Base-by-base conservation (phyloP, 805 yeast species). In the Blastobotrys attinorum region DNA sequence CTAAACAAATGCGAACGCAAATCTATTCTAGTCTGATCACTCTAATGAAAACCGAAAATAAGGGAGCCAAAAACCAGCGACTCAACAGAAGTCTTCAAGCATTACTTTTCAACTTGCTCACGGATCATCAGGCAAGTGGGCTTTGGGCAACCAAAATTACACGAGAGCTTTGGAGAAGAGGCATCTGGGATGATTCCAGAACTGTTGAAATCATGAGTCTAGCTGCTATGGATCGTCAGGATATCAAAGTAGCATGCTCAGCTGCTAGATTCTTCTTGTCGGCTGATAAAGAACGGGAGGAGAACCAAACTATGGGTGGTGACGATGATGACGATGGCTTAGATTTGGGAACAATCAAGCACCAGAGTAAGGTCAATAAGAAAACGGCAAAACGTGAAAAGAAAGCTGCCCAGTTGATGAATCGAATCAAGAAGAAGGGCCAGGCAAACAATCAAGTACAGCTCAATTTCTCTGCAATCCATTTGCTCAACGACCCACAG, bases 171-270 rank as follows among this genome's bases (percentile, higher is more conserved):
- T 92, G 99, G 99, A 77, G 96, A 69, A 76, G 97, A 60, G 95
- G 95, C 58, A 84, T 92, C 46, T 92, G 99, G 99, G 97, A 88
- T 62, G 99, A 92, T 62, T 76, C 95, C 0, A 73, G 97, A 56
- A 83, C 97, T 0, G 95, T 92, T n/a, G 98, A 92, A 64, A 79
- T 92, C 57, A 89, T 92, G 97, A 82, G 95, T 1, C 92, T 87
- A 55, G 97, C 97, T 1, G 87, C 97, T 1, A 65, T 86, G 48
- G 96, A 88, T 58, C 35, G 43, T 16, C 81, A 82, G 13, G 95
- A 92, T 56, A 69, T 72, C 13, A 92, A 92, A 65, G 92, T 92
- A 39, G 82, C 95, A 4, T 69, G 83, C 43, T 83, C 97, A 2
- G 98, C 96, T 48, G 92, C 86, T 23, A 72, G 78, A 57, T 92